Evolutionary conservation across 805 yeast genomes (phyloP).

Genomic region (Ogataea thermomethanolica): DNA sequence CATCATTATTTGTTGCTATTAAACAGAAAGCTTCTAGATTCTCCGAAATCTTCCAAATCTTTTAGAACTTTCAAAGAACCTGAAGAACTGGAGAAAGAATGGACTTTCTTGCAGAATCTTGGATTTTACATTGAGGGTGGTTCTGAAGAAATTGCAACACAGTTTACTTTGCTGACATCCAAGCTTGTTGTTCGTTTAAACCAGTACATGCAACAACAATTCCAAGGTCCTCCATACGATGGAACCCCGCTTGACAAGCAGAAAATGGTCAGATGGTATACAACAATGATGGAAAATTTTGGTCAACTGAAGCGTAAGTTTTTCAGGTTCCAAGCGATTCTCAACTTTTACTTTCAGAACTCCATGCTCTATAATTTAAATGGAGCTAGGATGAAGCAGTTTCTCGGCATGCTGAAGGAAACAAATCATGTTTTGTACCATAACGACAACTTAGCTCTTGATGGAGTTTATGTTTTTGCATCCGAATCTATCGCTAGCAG

Average conservation of each 20-base stretch:
- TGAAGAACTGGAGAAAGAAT: slow-evolving; percentile 80
- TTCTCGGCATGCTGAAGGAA: slow-evolving; percentile 56
- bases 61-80: slow-evolving; percentile 88
- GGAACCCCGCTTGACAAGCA: slow-evolving; percentile 33
- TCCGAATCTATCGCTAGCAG: slow-evolving; percentile 49
- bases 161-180: slow-evolving; percentile 61
- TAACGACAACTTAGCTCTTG: slow-evolving; percentile 57
- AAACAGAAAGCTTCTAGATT: slow-evolving; percentile 73
- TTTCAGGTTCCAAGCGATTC: slow-evolving; percentile 66
- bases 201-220: slow-evolving; percentile 68
- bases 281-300: slow-evolving; percentile 62
- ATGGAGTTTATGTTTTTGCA: slow-evolving; percentile 79
- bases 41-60: slow-evolving; percentile 56
- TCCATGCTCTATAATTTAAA: slow-evolving; percentile 59
- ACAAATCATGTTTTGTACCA: slow-evolving; percentile 77
- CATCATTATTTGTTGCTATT: slow-evolving; percentile 66
- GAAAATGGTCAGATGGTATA: slow-evolving; percentile 61
- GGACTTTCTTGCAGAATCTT: slow-evolving; percentile 71
- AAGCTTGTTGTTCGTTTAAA: slow-evolving; percentile 66
- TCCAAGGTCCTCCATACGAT: slow-evolving; percentile 53
- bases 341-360: slow-evolving; percentile 71
- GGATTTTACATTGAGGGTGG: slow-evolving; percentile 81
- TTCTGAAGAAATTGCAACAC: slow-evolving; percentile 75
- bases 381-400: slow-evolving; percentile 43
- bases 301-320: slow-evolving; percentile 79